Evolutionary conservation across 2,329 filamentous ascomycete species (phyloP), one percentile per base, ranked within the genome.

Genomic region (Elsinoe australis): DNA sequence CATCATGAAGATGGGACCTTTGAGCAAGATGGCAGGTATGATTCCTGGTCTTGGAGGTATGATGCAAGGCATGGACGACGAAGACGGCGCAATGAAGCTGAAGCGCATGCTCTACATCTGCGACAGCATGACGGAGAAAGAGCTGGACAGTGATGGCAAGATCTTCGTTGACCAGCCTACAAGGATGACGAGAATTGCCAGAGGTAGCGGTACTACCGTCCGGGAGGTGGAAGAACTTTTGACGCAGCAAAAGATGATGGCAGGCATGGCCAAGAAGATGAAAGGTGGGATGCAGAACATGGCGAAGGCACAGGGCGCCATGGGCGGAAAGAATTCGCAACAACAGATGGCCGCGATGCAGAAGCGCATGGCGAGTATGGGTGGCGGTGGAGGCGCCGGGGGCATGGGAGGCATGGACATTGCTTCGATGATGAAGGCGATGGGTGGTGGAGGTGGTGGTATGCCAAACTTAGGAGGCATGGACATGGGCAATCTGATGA

Each of bases 91-190:
- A 48, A 72, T 83, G 59, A 95, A 96, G 68, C 77, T 98, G 19
- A 94, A 94, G 68, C 83, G 92, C 53, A 98, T 98, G 92, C 87
- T 98, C 57, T 96, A 94, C 71, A 95, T 98, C 52, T 95, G 89
- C 71, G 92, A 98, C 70, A 90, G 84, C 54, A 98, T 98, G 92
- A 96, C 90, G 0, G 80, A 86, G 17, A 94, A 94, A 63, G 92
- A 98, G 64, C 80, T 98, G 15, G 90, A 98, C 65, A 86, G 85
- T 34, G 90, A 98, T 60, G 92, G 92, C 64, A 95, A 94, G 68
- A 79, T 94, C 54, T 90, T 98, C 56, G 79, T 94, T 50, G 87
- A 95, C 17, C 86, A 96, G 62, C 92, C 92, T 0, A 86, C 85
- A 10, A 80, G 92, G 33, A 94, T 96, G 81, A 95, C 89, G 12